Evolutionary conservation across 495 filamentous ascomycete genomes (phyloP), one percentile per base, ranked within the genome.

Genomic region (Aspergillus incahuasiensis): DNA sequence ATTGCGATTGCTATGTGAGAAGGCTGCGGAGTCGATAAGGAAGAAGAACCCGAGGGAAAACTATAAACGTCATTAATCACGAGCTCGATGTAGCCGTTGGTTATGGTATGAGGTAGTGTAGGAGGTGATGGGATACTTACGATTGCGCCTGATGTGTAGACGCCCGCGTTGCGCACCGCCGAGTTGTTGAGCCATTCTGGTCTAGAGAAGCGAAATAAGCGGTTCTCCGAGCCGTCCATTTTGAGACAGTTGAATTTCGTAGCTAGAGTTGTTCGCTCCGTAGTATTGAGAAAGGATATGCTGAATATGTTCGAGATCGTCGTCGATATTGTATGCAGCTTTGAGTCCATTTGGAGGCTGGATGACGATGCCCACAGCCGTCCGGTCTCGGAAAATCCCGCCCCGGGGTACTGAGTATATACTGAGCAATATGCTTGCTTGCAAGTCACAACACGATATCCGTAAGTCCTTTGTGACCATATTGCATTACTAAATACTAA

Each of bases 31-130:
- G 71, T 99, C 95, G 74, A 99, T 83, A 63, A 97, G 84, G 78
- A 89, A 86, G 85, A 92, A 99, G 82, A 97, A 94, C 41, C 91
- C 94, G 58, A 96, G 83, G 48, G 95, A 92, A 81, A 97, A 97
- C 95, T 99, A 54, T 21, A 34, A 41, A 19, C 28, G 25, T 3
- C 13, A 21, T 52, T 6, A 44, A 18, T 42, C 13, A 42, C 22
- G 2, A 35, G 22, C 18, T 9, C 32, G 13, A 35, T n/a, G 12
- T 35, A 15, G 32, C 12, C 32, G 12, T 2, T 2, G 6, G 32
- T 3, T 35, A 35, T 15, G 12, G 9, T 22, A 3, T 16, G 38
- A 16, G 2, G 35, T 52, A 16, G 22, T 32, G 2, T 56, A 15
- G 34, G 48, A 34, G 38, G 34, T 52, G 42, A 42, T 25, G 28